Percentiles rank a stretch among this genome's conserved stretches.
Conservation (phyloP, 208 protist genomes). For the Wallacemonas collosoma region DNA sequence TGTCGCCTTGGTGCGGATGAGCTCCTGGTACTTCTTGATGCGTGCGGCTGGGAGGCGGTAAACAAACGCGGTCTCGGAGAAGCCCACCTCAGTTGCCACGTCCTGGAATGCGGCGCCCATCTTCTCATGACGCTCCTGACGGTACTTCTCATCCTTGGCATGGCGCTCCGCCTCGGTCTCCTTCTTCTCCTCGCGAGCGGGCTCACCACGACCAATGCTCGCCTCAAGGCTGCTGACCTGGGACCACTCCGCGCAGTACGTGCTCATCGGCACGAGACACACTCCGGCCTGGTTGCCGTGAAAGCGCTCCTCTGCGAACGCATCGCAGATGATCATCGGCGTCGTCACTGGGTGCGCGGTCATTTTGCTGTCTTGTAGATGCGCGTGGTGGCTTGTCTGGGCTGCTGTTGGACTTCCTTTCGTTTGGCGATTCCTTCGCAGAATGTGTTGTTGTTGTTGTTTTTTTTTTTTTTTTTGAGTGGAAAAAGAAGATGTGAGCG, state of each 20-base stretch:
- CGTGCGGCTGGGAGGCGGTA: conserved; percentile 61
- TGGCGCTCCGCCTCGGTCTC: conserved; percentile 47
- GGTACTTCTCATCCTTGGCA: conserved; percentile 42
- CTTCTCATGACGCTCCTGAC: conserved; percentile 44
- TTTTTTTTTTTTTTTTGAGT: conserved; percentile 15
- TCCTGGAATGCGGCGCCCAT: conserved; percentile 54
- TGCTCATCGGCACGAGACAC: conserved; percentile 41
- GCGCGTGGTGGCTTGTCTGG: conserved; percentile 19
- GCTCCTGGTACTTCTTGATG: conserved; percentile 45
- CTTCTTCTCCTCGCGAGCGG: conserved; percentile 31
- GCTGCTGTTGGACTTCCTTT: background rate
- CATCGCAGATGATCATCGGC: conserved; percentile 66
- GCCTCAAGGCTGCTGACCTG: conserved; percentile 51
- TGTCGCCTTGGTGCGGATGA: conserved; percentile 46
- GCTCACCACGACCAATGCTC: conserved; percentile 53
- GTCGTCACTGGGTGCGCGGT: conserved; percentile 28
- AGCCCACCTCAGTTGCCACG: conserved; percentile 62
- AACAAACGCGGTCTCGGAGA: conserved; percentile 70
- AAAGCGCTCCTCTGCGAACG: conserved; percentile 62
- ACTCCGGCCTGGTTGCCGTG: conserved; percentile 73
- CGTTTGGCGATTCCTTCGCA: background rate
- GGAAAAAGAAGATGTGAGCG: conserved; percentile 1
- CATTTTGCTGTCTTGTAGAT: conserved; percentile 9
- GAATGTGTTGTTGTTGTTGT: too few relatives aligned
- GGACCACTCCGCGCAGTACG: conserved; percentile 68